Base-by-base conservation (phyloP, 1,284 basidiomycete species). In the Heterobasidion occidentale region DNA sequence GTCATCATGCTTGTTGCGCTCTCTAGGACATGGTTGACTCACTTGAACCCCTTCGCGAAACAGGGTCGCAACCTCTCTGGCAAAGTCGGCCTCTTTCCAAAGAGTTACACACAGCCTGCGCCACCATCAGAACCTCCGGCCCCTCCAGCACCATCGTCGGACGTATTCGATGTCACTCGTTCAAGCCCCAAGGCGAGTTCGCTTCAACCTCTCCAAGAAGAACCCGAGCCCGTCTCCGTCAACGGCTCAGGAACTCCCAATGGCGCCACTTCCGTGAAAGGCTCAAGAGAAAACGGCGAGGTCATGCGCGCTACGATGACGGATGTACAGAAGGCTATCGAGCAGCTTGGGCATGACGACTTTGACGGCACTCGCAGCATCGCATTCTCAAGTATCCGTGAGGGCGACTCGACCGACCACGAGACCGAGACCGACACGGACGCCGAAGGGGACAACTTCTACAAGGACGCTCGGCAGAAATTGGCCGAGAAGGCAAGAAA, bases 41-140 rank as follows among this genome's bases (percentile, higher is more conserved):
- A 27, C 27, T 27, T 4, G 27, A 27, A 27, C 27, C 50, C 36
- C 17, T 54, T 46, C 49, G 44, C 50, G 60, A 48, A 55, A 56
- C 53, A 95, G 90, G 96, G 96, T 45, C 87, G 88, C 46, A 97
- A 96, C 70, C 70, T 81, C 14, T 76, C 81, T 34, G 95, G 94
- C 6, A 87, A 88, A 68, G 75, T 83, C 34, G 96, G 96, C 9
- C 77, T 99, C 9, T 99, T 99, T 67, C 97, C 96, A 3, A 83
- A 90, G 64, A 88, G 85, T 59, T 98, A 98, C 70, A 98, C 94
- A 2, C 80, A 89, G 0, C 73, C 83, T 5, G 78, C 77, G 1
- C 78, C 80, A 0, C 79, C 81, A 12, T 59, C 67, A 9, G 27
- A 67, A 14, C 61, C 69, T 15, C 59, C 62, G 15, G 53, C 57